These are phyloP conservation scores for Colletotrichum destructivum DNA, from an alignment of 2,329 filamentous ascomycete genomes.

Conservation along the genomic window DNA sequence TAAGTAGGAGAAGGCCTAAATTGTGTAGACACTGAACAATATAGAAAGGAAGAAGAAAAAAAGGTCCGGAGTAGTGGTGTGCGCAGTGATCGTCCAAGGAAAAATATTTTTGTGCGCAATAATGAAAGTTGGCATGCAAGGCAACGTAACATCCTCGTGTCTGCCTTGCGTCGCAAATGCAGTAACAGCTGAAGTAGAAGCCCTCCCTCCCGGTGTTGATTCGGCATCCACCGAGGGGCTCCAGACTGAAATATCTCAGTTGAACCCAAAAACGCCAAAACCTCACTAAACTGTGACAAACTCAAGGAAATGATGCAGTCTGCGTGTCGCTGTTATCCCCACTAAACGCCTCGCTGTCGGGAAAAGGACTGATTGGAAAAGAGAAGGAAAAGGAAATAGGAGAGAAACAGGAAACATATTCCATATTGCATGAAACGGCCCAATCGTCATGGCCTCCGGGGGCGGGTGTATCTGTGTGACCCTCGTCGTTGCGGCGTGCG, in stretches of 20 bases:
- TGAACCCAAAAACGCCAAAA: conserved; percentile 34
- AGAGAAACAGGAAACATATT: conserved; percentile 21
- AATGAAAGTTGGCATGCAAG: conserved; percentile 28
- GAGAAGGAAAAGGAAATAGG: conserved; percentile 29
- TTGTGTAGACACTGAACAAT: conserved; percentile 37
- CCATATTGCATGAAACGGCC: conserved; percentile 20
- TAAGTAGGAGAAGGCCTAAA: conserved; percentile 28
- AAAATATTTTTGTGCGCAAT: conserved; percentile 5
- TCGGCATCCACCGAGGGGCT: background rate
- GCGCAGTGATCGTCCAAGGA: conserved; percentile 8
- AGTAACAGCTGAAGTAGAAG: conserved; percentile 17
- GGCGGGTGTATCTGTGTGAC: conserved; percentile 2
- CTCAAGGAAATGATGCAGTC: conserved; percentile 43
- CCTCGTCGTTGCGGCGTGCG: conserved; percentile 16
- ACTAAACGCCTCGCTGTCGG: conserved; percentile 41
- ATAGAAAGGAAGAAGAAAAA: conserved; percentile 6
- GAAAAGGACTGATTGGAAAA: conserved; percentile 37
- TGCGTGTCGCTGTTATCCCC: conserved; percentile 41
- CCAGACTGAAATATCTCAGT: conserved; percentile 6
- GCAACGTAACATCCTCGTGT: conserved; percentile 25
- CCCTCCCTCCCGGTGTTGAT: conserved; percentile 14
- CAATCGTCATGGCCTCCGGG: background rate
- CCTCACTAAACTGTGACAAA: conserved; percentile 16
- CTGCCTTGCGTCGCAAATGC: conserved; percentile 16
- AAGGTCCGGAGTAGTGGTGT: conserved; percentile 23